Conservation (phyloP, 441 rosid genomes). For the Dalechampia spathulata region DNA sequence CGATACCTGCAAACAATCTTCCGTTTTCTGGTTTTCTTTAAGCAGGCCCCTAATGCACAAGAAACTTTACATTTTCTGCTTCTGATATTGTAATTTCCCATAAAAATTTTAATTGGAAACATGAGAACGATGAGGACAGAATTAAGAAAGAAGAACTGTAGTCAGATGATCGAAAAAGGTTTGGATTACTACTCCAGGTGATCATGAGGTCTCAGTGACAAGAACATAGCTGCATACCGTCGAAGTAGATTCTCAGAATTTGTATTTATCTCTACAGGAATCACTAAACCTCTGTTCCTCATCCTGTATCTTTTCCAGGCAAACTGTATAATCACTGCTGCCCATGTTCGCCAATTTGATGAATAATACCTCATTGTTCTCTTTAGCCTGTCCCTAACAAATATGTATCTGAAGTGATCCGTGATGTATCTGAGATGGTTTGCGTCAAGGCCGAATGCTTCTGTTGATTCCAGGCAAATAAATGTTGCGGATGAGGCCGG, state of each 20-base stretch:
- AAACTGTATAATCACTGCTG: constrained; percentile 59
- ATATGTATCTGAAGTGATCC: constrained; percentile 62
- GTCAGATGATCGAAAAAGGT: too few relatives aligned
- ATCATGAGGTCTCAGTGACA: constrained; percentile 77
- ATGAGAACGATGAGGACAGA: too few relatives aligned
- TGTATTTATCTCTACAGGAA: constrained; percentile 19
- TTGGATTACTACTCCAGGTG: constrained; percentile 70
- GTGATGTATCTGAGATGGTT: constrained; percentile 47
- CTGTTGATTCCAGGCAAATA: constrained; percentile 38
- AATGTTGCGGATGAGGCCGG: constrained; percentile 67
- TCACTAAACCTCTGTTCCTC: constrained; percentile 39
- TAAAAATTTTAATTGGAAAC: too few relatives aligned
- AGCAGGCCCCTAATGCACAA: too few relatives aligned
- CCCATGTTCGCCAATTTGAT: constrained; percentile 75
- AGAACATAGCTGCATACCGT: constrained; percentile 65
- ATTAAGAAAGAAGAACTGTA: neutral
- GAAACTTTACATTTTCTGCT: too few relatives aligned
- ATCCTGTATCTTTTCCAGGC: constrained; percentile 51
- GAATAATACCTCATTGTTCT: constrained; percentile 63
- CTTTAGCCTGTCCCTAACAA: constrained; percentile 54
- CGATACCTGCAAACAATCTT: too few relatives aligned
- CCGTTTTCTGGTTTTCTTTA: too few relatives aligned
- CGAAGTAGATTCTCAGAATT: constrained; percentile 32
- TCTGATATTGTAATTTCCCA: too few relatives aligned
- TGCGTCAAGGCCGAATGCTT: constrained; percentile 50